phyloP scores from a whole-genome alignment of 2,329 filamentous ascomycete genomes.

The Phoma sp. region DNA sequence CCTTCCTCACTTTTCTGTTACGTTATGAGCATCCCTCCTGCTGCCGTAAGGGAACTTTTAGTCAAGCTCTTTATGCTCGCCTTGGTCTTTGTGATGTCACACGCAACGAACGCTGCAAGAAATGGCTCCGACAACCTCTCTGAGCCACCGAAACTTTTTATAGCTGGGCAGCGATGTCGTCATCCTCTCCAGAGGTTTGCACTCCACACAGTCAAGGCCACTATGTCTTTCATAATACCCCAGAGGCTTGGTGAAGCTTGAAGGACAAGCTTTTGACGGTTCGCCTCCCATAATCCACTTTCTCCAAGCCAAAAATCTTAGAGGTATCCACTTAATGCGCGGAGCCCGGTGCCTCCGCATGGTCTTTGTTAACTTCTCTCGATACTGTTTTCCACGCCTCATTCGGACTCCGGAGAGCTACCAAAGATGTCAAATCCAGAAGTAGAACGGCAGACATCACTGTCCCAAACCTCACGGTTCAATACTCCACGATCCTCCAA shows the following conservation, averaged over 20 bases:
- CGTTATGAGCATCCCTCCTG: conserved; percentile 20
- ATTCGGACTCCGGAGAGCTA: background rate
- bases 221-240: background rate
- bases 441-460: background rate
- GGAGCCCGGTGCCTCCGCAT: background rate
- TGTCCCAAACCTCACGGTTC: background rate
- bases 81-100: conserved; percentile 24
- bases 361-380: conserved; percentile 1
- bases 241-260: conserved; percentile 13
- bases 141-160: background rate
- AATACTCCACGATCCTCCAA: conserved; percentile 6
- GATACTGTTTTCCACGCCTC: background rate
- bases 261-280: conserved; percentile 11
- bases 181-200: background rate
- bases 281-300: conserved; percentile 5
- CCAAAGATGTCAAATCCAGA: conserved; percentile 10
- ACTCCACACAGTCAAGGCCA: background rate
- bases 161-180: conserved; percentile 10
- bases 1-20: conserved; percentile 22
- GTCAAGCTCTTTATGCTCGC: conserved; percentile 15
- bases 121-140: background rate
- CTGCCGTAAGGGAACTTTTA: conserved; percentile 12
- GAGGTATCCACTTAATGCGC: conserved; percentile 10
- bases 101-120: background rate
- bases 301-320: background rate